Evolutionary conservation across 148 eudicot species (phyloP).

Genomic region (Hydrangea macrophylla): DNA sequence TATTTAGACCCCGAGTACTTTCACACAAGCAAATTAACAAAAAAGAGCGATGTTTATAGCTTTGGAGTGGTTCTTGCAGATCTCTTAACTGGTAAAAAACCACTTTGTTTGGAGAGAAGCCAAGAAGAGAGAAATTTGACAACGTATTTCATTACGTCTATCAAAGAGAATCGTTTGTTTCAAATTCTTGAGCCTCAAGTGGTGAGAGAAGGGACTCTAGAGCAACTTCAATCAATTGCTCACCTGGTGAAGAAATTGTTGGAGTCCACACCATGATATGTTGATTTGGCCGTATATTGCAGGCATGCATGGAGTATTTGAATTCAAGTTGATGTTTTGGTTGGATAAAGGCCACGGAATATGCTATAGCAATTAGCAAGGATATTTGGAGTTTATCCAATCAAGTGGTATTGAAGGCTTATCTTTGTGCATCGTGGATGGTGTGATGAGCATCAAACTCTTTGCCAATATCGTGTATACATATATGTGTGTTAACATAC

Average conservation of each 20-base stretch:
- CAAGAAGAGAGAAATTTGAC: neutral
- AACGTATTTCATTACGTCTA: neutral
- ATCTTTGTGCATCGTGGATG: too few relatives aligned
- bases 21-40: slow-evolving; percentile 11
- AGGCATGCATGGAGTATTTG: too few relatives aligned
- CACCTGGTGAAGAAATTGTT: slow-evolving; percentile 16
- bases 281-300: too few relatives aligned
- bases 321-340: too few relatives aligned
- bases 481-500: too few relatives aligned
- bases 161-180: neutral
- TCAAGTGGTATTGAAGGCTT: too few relatives aligned
- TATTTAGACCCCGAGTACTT: slow-evolving; percentile 25
- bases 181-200: neutral
- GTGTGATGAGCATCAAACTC: too few relatives aligned
- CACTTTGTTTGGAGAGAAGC: neutral
- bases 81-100: neutral
- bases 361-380: too few relatives aligned
- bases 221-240: slow-evolving; percentile 19
- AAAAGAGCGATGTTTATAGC: slow-evolving; percentile 6
- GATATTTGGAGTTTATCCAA: too few relatives aligned
- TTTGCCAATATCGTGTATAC: too few relatives aligned
- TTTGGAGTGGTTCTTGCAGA: neutral
- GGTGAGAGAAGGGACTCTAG: slow-evolving; percentile 7
- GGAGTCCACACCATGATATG: too few relatives aligned
- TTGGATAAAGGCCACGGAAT: too few relatives aligned